Evolutionary conservation across 2,329 filamentous ascomycete species (phyloP).

Genomic region (Ophiostoma angusticollis): DNA sequence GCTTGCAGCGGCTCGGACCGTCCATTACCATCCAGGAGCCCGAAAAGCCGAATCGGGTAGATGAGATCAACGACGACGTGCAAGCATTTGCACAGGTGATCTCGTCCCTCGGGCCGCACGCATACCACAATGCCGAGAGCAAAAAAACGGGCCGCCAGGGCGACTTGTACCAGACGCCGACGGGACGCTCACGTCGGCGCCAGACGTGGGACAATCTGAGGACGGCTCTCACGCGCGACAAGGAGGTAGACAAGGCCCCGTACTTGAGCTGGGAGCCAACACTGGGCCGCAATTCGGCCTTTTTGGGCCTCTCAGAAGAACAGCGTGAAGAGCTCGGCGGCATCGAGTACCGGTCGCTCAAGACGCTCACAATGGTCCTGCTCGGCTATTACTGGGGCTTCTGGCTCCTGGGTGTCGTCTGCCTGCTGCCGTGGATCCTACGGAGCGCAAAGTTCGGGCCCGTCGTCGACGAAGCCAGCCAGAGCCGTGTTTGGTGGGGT

Average conservation of each 20-base stretch:
- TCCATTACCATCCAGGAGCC: constrained; percentile 59
- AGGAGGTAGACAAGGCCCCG: constrained; percentile 50
- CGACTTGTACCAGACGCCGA: constrained; percentile 8
- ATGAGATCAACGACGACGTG: constrained; percentile 31
- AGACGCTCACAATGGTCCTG: constrained; percentile 69
- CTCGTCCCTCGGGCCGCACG: constrained; percentile 31
- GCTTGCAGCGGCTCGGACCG: constrained; percentile 21
- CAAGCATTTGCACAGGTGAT: constrained; percentile 28
- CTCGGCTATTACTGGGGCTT: constrained; percentile 74
- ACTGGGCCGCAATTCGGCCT: constrained; percentile 83
- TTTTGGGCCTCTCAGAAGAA: constrained; percentile 75
- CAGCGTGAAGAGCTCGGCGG: constrained; percentile 91
- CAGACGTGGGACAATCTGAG: constrained; percentile 48
- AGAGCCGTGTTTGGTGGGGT: constrained; percentile 74
- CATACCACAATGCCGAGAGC: constrained; percentile 26
- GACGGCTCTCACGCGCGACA: constrained; percentile 40
- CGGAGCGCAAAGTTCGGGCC: constrained; percentile 46
- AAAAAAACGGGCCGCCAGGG: constrained; percentile 8
- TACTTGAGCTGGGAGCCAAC: constrained; percentile 94
- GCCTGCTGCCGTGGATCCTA: constrained; percentile 70
- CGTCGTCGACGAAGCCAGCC: constrained; percentile 47
- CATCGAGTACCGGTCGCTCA: constrained; percentile 88
- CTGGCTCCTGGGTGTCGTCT: constrained; percentile 60
- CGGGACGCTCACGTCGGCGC: constrained; percentile 22
- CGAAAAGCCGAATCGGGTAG: constrained; percentile 27